Percentiles rank a stretch among this genome's conserved stretches.
These are phyloP conservation scores for Gynostemma pentaphyllum DNA, from an alignment of 306 rosid genomes.

Conservation along the genomic window DNA sequence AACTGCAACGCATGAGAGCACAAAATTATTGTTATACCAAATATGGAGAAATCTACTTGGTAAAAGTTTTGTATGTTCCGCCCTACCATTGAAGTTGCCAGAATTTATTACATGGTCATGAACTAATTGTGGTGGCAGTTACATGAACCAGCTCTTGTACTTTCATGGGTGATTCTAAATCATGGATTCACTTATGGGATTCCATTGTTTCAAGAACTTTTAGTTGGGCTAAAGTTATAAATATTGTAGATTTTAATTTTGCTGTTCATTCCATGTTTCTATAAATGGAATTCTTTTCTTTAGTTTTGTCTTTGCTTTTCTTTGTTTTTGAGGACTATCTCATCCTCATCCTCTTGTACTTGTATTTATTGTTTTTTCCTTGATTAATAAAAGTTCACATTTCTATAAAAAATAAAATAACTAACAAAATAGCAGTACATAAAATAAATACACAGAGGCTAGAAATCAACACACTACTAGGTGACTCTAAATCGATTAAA, in stretches of 20 bases:
- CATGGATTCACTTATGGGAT: no score
- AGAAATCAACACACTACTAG: neutral
- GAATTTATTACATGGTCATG: neutral
- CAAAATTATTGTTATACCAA: conserved; percentile 5
- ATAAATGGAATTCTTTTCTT: no score
- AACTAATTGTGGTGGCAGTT: neutral
- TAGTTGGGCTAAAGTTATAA: no score
- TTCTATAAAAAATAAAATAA: neutral
- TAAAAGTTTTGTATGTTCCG: neutral
- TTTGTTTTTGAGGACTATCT: no score
- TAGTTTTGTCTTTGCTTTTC: no score
- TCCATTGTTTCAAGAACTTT: no score
- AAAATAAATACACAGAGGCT: neutral
- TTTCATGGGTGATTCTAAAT: no score
- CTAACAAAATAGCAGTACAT: neutral
- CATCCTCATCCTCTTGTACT: no score
- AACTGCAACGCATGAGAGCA: conserved; percentile 35
- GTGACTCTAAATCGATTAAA: neutral
- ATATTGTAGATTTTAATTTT: no score
- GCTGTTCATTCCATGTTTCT: no score
- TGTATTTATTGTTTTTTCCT: no score
- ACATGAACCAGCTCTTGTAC: neutral
- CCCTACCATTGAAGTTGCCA: neutral
- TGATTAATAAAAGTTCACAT: no score
- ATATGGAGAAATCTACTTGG: neutral